Conservation (phyloP, 192 early-diverging fungal species). For the Chytriomyces hyalinus region DNA sequence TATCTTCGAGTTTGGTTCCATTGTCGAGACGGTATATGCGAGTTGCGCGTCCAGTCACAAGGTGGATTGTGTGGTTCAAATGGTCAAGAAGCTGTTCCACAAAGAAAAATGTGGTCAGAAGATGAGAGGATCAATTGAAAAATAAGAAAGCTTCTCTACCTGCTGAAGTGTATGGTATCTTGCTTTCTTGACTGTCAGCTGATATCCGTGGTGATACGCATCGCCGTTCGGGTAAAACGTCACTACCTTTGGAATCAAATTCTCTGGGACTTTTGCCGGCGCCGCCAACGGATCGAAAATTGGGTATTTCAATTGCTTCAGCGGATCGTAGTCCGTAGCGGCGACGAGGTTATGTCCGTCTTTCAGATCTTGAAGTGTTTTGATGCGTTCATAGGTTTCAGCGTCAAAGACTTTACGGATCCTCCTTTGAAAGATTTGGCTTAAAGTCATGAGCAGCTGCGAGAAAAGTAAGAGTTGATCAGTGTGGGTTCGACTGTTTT, state of each 20-base stretch:
- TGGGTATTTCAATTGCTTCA: conserved; percentile 43
- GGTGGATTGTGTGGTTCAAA: conserved; percentile 48
- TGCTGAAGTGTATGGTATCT: conserved; percentile 47
- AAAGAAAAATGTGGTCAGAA: not conserved
- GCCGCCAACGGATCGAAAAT: conserved; percentile 14
- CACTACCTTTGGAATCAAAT: conserved; percentile 30
- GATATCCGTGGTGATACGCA: conserved; percentile 52
- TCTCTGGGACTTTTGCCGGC: conserved; percentile 11
- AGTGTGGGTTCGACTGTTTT: not conserved
- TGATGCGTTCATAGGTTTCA: conserved; percentile 44
- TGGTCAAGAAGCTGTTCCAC: conserved; percentile 50
- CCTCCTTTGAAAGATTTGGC: conserved; percentile 12
- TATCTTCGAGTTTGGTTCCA: conserved; percentile 5
- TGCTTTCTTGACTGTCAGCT: conserved; percentile 45
- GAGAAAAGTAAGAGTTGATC: conserved; percentile 1
- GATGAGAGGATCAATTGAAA: conserved; percentile 6
- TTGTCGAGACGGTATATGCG: conserved; percentile 44
- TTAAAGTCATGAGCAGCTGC: conserved; percentile 26
- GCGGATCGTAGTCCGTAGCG: conserved; percentile 40
- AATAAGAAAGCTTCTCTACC: conserved; percentile 33
- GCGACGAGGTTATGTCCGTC: conserved; percentile 55
- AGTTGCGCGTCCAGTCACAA: conserved; percentile 43
- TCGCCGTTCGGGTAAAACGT: conserved; percentile 62
- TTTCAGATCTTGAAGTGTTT: conserved; percentile 44
- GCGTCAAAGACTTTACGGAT: conserved; percentile 53